Conservation (phyloP, 148 eudicot species). For the Spergularia marina region DNA sequence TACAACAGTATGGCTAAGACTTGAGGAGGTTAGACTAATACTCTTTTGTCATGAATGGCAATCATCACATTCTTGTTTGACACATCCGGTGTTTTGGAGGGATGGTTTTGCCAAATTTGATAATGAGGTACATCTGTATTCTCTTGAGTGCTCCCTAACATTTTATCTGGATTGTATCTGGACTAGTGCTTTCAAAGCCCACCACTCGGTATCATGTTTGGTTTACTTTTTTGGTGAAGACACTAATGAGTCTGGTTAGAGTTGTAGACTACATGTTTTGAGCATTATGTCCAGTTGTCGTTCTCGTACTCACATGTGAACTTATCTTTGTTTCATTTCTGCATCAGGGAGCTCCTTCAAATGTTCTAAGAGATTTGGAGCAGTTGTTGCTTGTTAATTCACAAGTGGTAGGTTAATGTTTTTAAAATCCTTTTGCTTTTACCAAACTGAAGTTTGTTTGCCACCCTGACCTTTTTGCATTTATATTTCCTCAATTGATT, state of each 20-base stretch:
- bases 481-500: slow-evolving; percentile 5
- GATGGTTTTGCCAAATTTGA: not conserved
- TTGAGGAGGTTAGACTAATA: not conserved
- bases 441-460: not conserved
- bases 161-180: not conserved
- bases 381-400: slow-evolving; percentile 69
- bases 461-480: not conserved
- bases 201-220: not conserved
- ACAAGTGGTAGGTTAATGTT: slow-evolving; percentile 61
- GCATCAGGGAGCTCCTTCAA: slow-evolving; percentile 64
- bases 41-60: not conserved
- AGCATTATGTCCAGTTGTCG: not conserved
- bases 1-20: not conserved
- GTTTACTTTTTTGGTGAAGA: slow-evolving; percentile 9
- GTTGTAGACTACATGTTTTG: not conserved
- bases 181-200: not conserved
- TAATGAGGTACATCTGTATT: not conserved
- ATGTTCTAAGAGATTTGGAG: slow-evolving; percentile 70
- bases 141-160: not conserved
- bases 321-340: slow-evolving; percentile 10
- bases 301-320: not conserved
- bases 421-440: not conserved
- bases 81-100: not conserved
- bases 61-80: not conserved
- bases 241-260: not conserved